Base-by-base conservation (phyloP, 139 green algal genomes). In the Chlorella sp. region DNA sequence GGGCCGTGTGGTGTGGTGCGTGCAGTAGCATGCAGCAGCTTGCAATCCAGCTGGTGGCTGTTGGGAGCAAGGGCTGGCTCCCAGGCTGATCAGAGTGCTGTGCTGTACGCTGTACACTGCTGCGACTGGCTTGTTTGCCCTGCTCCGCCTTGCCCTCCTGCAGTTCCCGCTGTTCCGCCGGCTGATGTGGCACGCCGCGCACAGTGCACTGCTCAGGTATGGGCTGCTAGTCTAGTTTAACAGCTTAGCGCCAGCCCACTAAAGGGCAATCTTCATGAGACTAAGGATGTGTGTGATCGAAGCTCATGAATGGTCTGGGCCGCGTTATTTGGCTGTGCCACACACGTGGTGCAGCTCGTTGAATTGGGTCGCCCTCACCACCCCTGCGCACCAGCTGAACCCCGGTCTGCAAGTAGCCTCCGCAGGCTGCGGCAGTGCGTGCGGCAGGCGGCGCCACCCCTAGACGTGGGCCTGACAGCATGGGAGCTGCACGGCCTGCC, bases 121-220 rank as follows among this genome's bases (percentile, higher is more conserved):
- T 28, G 28, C 24, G 64, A 14, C 30, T 13, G 30, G 26, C 64
- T 13, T 6, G 3, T 40, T 32, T 40, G 14, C 26, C 64, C 26
- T 40, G 30, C 32, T 13, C 32, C 46, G 22, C 17, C 22, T 62
- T 46, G 60, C 43, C 40, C n/a, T 16, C 14, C 80, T 56, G 64
- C 87, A 90, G 40, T 94, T 89, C 86, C 90, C 90, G 56, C 76
- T 91, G 14, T 88, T 88, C 62, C 60, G 68, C 40, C 76, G 34
- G 74, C 84, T 92, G 46, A 75, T 92, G 76, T 92, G 83, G 79
- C 72, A 92, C 67, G 80, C 87, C 24, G 89, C 87, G 3, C 43
- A 75, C 32, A 40, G 44, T 19, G 72, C 81, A 19, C 81, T 86
- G 69, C 19, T 24, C 56, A 74, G 72, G 70, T 86, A 58, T 3